phyloP scores from a whole-genome alignment of 139 green algal genomes.

The Asterochloris sp. region DNA sequence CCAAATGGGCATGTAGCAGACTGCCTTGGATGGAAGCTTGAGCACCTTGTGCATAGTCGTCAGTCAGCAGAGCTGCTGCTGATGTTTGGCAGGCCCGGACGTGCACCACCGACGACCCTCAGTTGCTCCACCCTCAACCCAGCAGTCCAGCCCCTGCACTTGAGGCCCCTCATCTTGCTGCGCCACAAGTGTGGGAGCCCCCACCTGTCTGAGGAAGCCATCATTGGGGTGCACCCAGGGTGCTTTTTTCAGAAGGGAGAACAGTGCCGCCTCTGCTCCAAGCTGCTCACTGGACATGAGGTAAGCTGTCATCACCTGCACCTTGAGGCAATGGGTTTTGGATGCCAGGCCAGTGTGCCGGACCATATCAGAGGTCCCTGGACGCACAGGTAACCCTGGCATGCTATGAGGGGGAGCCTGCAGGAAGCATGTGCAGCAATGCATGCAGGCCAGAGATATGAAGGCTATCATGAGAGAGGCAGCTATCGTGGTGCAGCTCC shows the following conservation, averaged over 20 bases:
- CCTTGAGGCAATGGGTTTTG: background rate
- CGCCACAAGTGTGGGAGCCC: no score
- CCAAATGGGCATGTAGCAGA: no score
- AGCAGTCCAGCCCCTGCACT: no score
- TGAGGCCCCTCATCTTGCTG: no score
- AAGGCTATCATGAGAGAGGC: background rate
- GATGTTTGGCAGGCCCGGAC: no score
- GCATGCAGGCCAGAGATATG: background rate
- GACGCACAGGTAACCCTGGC: background rate
- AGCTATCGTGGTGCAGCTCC: background rate
- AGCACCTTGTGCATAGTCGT: no score
- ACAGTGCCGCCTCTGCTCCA: constrained; percentile 17
- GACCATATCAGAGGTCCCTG: background rate
- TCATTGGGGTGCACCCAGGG: constrained; percentile 52
- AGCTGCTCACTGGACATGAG: constrained; percentile 37
- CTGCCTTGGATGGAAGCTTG: no score
- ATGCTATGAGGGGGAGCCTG: background rate
- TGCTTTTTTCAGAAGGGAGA: constrained; percentile 12
- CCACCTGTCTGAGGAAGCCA: constrained; percentile 70
- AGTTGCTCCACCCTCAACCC: no score
- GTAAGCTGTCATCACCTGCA: constrained; percentile 40
- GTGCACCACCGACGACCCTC: no score
- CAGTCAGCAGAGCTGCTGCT: no score
- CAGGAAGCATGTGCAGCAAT: background rate
- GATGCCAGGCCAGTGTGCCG: background rate